Base-by-base conservation (phyloP, 2,329 filamentous ascomycete genomes). In the Exophiala dermatitidis region DNA sequence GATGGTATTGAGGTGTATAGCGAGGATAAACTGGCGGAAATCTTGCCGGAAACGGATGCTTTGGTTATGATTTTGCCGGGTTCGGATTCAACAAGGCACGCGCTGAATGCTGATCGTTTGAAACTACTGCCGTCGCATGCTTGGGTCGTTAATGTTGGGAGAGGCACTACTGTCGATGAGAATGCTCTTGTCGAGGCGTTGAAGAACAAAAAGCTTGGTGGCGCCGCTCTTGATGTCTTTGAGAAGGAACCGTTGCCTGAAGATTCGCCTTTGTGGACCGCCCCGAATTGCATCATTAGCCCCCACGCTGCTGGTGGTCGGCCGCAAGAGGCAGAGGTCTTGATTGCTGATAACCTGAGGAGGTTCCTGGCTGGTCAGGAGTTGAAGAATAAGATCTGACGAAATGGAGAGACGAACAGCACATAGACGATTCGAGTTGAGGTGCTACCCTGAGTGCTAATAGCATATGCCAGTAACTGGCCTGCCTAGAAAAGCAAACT, bases 201-300 rank as follows among this genome's bases (percentile, higher is more conserved):
- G 51, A 74, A 77, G 48, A 65, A 70, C 3, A 83, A 83, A 0
- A 64, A 60, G 3, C 86, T 90, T 60, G 71, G 75, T 6, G 86
- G 85, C 0, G 82, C 79, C 1, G 85, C 81, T 1, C 64, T 88
- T 26, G 86, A 90, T 70, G 85, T 89, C 0, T 89, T 84, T 65
- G 79, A 82, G 50, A 70, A 81, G 3, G 86, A 90, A 63, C 86
- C 86, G 3, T 65, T 90, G 55, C 79, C 81, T 0, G 57, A 62
- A 7, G 76, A 84, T 34, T 87, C 83, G 59, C 71, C 72, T 19
- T 89, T 86, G 85, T 74, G 83, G 41, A 78, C 30, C 30, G 45
- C 48, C 1, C 48, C 46, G 6, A 60, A 61, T 32, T 36, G 42
- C 8, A 52, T 61, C 36, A 45, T 61, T 30, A 58, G 55, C 34